These are phyloP conservation scores for Aspergillus neotritici DNA, from an alignment of 2,329 filamentous ascomycete genomes.

Conservation along the genomic window DNA sequence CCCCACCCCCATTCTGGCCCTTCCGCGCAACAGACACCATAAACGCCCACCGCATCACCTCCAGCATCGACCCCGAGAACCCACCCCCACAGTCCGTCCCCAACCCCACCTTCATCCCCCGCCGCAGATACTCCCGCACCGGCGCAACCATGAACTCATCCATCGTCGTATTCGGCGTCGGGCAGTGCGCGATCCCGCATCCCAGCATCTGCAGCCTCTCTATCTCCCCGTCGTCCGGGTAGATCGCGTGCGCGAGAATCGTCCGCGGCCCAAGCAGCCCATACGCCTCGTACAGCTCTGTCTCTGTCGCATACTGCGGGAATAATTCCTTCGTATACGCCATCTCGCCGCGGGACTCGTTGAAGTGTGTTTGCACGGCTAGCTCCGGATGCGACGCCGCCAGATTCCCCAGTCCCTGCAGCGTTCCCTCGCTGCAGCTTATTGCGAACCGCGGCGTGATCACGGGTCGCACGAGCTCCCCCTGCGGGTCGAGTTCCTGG, in stretches of 20 bases:
- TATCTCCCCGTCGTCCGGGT: conserved; percentile 55
- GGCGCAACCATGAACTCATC: conserved; percentile 56
- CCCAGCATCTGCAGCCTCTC: conserved; percentile 40
- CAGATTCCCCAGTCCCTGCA: conserved; percentile 53
- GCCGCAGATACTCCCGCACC: conserved; percentile 52
- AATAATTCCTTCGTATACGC: conserved; percentile 51
- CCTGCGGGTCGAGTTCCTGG: conserved; percentile 40
- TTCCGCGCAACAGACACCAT: conserved; percentile 42
- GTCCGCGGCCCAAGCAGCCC: conserved; percentile 51
- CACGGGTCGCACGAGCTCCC: conserved; percentile 44
- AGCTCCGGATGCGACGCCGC: conserved; percentile 45
- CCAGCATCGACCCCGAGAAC: conserved; percentile 53
- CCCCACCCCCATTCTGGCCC: conserved; percentile 29
- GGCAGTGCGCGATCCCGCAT: conserved; percentile 61
- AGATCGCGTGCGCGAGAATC: conserved; percentile 63
- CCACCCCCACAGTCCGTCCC: conserved; percentile 62
- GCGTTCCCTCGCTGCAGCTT: conserved; percentile 51
- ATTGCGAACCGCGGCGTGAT: conserved; percentile 59
- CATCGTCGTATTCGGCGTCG: conserved; percentile 57
- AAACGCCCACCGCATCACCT: conserved; percentile 46
- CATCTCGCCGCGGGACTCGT: conserved; percentile 59
- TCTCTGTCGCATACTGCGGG: conserved; percentile 52
- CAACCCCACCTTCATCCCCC: conserved; percentile 60
- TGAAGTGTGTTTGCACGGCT: conserved; percentile 62
- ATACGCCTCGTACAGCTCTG: conserved; percentile 54